Percentiles rank a stretch among this genome's conserved stretches.
These are phyloP conservation scores for Geotrichum bryndzae DNA, from an alignment of 1,139 yeast genomes.

Conservation along the genomic window DNA sequence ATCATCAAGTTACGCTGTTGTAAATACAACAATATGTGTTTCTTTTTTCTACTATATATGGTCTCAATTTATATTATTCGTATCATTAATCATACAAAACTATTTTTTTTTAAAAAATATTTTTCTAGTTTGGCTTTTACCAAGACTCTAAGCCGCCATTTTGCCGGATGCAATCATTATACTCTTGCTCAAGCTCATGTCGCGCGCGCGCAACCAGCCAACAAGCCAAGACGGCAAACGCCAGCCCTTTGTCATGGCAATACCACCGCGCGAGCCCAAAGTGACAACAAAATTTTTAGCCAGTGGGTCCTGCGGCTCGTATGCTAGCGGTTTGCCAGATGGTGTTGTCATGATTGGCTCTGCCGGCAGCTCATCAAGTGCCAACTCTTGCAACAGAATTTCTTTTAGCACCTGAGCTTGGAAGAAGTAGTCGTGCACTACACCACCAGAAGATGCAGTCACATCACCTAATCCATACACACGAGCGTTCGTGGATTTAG, in stretches of 20 bases:
- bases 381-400: neutral
- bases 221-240: constrained; percentile 3
- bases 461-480: constrained; percentile 8
- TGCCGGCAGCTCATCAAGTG: neutral
- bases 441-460: neutral
- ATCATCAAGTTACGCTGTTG: too few species aligned
- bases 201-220: neutral
- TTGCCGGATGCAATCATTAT: neutral
- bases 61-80: too few species aligned
- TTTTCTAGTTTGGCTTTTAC: too few species aligned
- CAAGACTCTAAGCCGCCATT: neutral
- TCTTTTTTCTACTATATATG: too few species aligned
- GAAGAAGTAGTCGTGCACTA: neutral
- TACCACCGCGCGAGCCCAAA: constrained; percentile 10
- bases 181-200: constrained; percentile 3
- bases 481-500: neutral
- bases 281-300: constrained; percentile 1
- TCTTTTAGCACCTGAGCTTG: neutral
- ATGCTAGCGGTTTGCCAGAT: neutral
- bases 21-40: too few species aligned
- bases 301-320: neutral
- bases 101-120: too few species aligned
- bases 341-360: neutral
- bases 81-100: too few species aligned
- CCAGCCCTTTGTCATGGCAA: constrained; percentile 6